Percentiles rank a stretch among this genome's conserved stretches.
Evolutionary conservation across 345 rosid species (phyloP).

Genomic region (Boechera retrofracta): DNA sequence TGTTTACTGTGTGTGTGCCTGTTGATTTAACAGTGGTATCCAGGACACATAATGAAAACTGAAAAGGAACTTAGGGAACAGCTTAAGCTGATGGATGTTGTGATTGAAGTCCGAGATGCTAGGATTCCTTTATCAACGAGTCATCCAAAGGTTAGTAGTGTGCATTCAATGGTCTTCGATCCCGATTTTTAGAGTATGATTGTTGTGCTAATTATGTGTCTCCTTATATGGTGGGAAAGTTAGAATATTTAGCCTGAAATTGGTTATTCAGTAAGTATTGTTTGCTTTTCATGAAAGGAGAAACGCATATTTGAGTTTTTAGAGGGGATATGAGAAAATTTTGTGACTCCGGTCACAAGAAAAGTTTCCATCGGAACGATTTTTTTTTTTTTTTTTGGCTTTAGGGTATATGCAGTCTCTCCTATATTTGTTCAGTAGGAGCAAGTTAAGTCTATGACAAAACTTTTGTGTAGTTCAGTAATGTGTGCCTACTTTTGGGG

Average conservation of each 20-base stretch:
- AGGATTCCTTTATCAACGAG: conserved; percentile 87
- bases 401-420: background rate
- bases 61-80: conserved; percentile 92
- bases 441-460: conserved; percentile 1
- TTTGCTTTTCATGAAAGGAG: conserved; percentile 1
- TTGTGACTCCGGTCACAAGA: background rate
- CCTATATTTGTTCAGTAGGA: background rate
- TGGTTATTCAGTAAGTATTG: background rate
- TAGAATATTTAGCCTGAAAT: background rate
- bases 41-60: conserved; percentile 95
- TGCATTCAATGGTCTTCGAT: background rate
- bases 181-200: conserved; percentile 8
- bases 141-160: conserved; percentile 74
- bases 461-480: background rate
- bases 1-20: conserved; percentile 19
- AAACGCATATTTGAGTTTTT: background rate
- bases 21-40: conserved; percentile 76
- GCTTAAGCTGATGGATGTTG: conserved; percentile 94
- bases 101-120: conserved; percentile 90
- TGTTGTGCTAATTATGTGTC: background rate
- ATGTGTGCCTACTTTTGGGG: conserved; percentile 16
- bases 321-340: background rate
- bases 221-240: conserved; percentile 19
- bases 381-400: background rate
- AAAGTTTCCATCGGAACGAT: background rate